These are phyloP conservation scores for Westerdykella ornata DNA, from an alignment of 2,329 filamentous ascomycete genomes.

Conservation along the genomic window DNA sequence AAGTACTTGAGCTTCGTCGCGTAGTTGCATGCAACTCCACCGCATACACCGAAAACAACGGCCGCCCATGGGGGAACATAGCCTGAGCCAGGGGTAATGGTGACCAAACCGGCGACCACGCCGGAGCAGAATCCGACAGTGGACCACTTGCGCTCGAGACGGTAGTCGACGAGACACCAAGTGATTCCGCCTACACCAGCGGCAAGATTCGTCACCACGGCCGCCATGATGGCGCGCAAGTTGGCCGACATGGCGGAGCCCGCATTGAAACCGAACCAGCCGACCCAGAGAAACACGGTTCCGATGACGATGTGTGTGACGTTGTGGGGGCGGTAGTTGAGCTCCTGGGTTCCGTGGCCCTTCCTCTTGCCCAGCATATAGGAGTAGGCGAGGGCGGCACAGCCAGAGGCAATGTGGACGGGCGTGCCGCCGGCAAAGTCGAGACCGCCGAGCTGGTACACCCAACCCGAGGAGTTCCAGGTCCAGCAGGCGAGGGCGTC, in stretches of 20 bases:
- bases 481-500: conserved; percentile 94
- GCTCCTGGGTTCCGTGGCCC: conserved; percentile 77
- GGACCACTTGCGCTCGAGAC: conserved; percentile 84
- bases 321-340: conserved; percentile 90
- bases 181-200: conserved; percentile 80
- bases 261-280: conserved; percentile 93
- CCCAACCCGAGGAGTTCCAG: conserved; percentile 81
- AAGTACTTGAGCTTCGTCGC: conserved; percentile 87
- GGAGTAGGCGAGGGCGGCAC: conserved; percentile 79
- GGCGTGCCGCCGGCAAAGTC: conserved; percentile 89
- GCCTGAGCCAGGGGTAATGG: conserved; percentile 81
- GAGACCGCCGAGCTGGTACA: conserved; percentile 68
- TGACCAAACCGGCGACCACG: conserved; percentile 78
- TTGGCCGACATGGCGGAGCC: conserved; percentile 77
- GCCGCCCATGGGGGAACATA: conserved; percentile 81
- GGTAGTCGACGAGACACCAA: conserved; percentile 84
- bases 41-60: conserved; percentile 69
- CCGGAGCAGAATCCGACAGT: conserved; percentile 91
- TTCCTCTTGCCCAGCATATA: conserved; percentile 83
- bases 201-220: conserved; percentile 76
- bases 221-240: conserved; percentile 78
- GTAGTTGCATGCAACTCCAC: conserved; percentile 76
- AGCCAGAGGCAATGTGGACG: conserved; percentile 79
- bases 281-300: conserved; percentile 90
- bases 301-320: conserved; percentile 88